phyloP scores from a whole-genome alignment of 306 rosid genomes.

The Herpetospermum pedunculosum region DNA sequence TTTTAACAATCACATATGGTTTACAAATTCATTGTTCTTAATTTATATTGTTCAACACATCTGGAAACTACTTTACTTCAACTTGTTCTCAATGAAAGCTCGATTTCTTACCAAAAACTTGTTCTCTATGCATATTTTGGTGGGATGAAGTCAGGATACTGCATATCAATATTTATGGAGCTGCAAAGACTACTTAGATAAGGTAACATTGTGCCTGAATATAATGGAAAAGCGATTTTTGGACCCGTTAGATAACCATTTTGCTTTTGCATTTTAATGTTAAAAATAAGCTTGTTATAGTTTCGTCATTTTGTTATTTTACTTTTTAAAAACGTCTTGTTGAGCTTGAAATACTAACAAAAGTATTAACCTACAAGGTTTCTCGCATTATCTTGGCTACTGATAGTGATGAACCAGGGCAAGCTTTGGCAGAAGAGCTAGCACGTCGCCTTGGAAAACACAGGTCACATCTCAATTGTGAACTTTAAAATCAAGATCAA shows the following conservation, averaged over 20 bases:
- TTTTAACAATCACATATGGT: neutral
- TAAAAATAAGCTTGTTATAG: neutral
- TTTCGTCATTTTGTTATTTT: neutral
- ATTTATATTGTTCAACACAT: neutral
- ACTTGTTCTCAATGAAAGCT: neutral
- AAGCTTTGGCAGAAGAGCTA: slow-evolving; percentile 37
- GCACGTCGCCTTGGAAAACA: slow-evolving; percentile 40
- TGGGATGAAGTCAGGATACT: slow-evolving; percentile 45
- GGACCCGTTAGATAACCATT: neutral
- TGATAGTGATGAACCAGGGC: slow-evolving; percentile 32
- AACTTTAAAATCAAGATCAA: neutral
- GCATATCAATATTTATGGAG: slow-evolving; percentile 68
- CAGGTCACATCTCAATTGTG: slow-evolving; percentile 15
- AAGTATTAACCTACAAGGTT: slow-evolving; percentile 15
- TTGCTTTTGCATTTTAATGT: neutral
- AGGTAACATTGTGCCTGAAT: slow-evolving; percentile 30
- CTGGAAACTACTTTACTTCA: neutral
- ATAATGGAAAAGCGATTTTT: neutral
- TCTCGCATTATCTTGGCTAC: slow-evolving; percentile 40
- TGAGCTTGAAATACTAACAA: neutral
- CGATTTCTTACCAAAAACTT: too few relatives aligned
- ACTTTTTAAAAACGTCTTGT: neutral
- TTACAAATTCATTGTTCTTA: neutral
- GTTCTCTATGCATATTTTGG: neutral
- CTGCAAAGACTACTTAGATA: slow-evolving; percentile 59